Evolutionary conservation across 2,329 filamentous ascomycete genomes (phyloP), one percentile per base, ranked within the genome.

Genomic region (Paraphoma sp.): DNA sequence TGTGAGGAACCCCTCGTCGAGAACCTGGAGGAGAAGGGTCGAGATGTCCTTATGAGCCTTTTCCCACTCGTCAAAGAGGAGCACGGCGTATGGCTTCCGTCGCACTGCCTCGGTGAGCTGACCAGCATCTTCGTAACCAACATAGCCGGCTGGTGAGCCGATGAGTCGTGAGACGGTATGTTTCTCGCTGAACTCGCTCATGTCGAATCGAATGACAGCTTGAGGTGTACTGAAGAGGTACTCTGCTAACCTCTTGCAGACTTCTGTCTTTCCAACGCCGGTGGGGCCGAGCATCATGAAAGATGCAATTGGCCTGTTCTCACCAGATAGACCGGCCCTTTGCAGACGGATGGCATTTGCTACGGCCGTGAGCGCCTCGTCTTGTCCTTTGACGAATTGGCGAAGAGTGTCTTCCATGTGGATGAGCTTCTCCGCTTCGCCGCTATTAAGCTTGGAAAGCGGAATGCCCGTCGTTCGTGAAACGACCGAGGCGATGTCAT

Each of bases 281-380:
- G 95, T 98, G 5, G 95, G 95, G 0, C 95, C 95, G 3, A 98
- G 85, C 85, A 98, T 97, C 89, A 98, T 97, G 81, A 98, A 97
- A 0, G 91, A 96, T 0, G 94, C 95, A 6, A 97, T 83, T 0
- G 95, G 95, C 0, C 93, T 85, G 75, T 97, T 96, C 69, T 97
- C 92, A 33, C 93, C 93, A 57, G 90, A 96, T 8, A 98, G 82
- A 1, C 95, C 95, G 8, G 95, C 95, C 62, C 95, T 86, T 77
- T 98, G 95, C 82, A 97, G 90, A 17, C 95, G 88, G 8, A 99
- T 94, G 0, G 95, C 95, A 72, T 98, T 91, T 33, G 94, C 90
- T 1, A 98, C 94, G 16, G 93, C 91, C 62, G 89, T 89, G 56
- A 99, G 86, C 6, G 95, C 95, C 70, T 98, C 93, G 62, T 98